Percentiles rank a stretch among this genome's conserved stretches.
Evolutionary conservation across 1,284 basidiomycete species (phyloP).

Genomic region (Moesziomyces sp.): DNA sequence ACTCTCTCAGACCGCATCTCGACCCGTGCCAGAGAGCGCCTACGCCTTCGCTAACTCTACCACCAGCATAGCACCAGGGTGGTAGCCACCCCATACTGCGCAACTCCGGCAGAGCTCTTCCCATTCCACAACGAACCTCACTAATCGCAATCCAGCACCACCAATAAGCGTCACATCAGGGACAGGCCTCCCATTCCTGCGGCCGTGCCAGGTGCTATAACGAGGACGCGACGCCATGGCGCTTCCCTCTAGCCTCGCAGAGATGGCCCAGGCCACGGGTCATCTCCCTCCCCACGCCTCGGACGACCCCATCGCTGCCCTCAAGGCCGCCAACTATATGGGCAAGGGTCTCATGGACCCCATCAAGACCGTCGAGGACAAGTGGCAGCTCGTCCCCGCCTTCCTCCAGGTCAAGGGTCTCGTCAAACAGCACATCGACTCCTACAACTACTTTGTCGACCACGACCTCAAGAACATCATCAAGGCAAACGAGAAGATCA

Average conservation of each 20-base stretch:
- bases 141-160: too few relatives aligned
- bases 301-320: constrained; percentile 49
- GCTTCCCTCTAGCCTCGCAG: constrained; percentile 43
- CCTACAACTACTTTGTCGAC: constrained; percentile 99
- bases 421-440: constrained; percentile 96
- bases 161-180: too few relatives aligned
- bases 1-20: too few relatives aligned
- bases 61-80: too few relatives aligned
- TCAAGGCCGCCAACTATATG: constrained; percentile 53
- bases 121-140: too few relatives aligned
- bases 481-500: constrained; percentile 65
- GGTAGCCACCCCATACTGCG: too few relatives aligned
- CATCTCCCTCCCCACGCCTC: constrained; percentile 13
- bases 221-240: constrained; percentile 14
- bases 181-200: not conserved
- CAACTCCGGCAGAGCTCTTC: too few relatives aligned
- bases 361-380: constrained; percentile 71
- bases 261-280: constrained; percentile 40
- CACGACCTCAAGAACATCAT: constrained; percentile 84
- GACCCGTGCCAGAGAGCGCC: not conserved
- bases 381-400: constrained; percentile 66
- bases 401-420: constrained; percentile 67
- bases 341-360: constrained; percentile 70
- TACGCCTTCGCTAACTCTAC: too few relatives aligned
- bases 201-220: constrained; percentile 10